Evolutionary conservation across 176 grass and related monocot species (phyloP).

Genomic region (Areca catechu): DNA sequence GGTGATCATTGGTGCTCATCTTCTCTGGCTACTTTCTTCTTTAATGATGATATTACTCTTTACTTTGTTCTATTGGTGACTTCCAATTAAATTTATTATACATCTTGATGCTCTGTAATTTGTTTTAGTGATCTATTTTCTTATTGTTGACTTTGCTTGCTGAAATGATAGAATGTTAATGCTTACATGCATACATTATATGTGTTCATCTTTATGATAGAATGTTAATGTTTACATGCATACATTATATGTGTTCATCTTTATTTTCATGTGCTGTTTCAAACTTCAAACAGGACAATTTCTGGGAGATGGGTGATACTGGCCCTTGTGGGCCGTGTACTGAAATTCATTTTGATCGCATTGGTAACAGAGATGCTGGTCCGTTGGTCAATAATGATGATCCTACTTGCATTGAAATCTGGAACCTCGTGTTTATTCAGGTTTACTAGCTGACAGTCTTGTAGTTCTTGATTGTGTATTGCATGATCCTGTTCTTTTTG

Average conservation of each 20-base stretch:
- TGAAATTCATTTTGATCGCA: conserved; percentile 90
- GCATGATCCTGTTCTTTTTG: background rate
- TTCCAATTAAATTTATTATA: too few relatives aligned
- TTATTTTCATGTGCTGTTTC: conserved; percentile 12
- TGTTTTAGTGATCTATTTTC: background rate
- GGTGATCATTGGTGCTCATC: too few relatives aligned
- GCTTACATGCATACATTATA: too few relatives aligned
- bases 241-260: background rate
- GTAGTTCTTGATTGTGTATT: background rate
- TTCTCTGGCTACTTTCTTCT: too few relatives aligned
- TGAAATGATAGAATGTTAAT: too few relatives aligned
- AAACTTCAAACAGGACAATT: conserved; percentile 54
- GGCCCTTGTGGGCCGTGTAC: conserved; percentile 91
- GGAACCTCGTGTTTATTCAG: conserved; percentile 99
- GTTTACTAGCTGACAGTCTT: conserved; percentile 24
- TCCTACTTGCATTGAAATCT: conserved; percentile 92
- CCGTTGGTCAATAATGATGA: conserved; percentile 84
- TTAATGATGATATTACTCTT: too few relatives aligned
- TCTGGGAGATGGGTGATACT: conserved; percentile 97
- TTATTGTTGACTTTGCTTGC: too few relatives aligned
- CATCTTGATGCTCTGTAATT: too few relatives aligned
- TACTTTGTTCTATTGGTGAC: too few relatives aligned
- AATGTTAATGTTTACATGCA: too few relatives aligned
- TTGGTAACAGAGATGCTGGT: conserved; percentile 73
- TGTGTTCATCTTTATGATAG: background rate